Evolutionary conservation across 805 yeast genomes (phyloP).

Genomic region (Candida nonsorbophila): DNA sequence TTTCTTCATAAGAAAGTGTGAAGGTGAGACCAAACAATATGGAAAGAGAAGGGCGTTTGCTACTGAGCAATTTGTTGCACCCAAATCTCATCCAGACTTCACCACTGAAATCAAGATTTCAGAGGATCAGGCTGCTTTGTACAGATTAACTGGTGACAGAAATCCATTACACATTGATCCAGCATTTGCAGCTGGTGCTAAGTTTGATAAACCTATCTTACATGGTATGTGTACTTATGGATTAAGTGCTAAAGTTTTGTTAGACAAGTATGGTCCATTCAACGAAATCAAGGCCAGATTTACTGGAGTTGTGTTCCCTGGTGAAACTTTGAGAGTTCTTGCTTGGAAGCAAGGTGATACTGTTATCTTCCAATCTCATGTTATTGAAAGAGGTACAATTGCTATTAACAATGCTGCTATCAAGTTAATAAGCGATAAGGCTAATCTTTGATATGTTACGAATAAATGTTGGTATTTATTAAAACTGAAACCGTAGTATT

Average conservation of each 20-base stretch:
- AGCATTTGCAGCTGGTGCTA: conserved; percentile 78
- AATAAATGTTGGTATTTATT: conserved; percentile 1
- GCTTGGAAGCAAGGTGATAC: conserved; percentile 81
- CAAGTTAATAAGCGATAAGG: conserved; percentile 41
- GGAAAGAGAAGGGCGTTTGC: conserved; percentile 56
- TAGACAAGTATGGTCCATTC: conserved; percentile 76
- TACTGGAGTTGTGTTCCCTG: conserved; percentile 90
- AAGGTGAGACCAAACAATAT: conserved; percentile 46
- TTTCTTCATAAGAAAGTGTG: conserved; percentile 73
- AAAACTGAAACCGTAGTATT: no score
- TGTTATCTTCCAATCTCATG: conserved; percentile 76
- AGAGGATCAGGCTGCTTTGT: conserved; percentile 78
- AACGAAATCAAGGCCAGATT: conserved; percentile 86
- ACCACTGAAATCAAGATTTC: conserved; percentile 52
- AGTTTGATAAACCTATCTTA: conserved; percentile 79
- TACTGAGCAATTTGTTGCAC: conserved; percentile 56
- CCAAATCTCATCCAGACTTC: conserved; percentile 62
- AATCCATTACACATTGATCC: conserved; percentile 97
- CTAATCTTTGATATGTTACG: conserved; percentile 34
- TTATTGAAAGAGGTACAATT: conserved; percentile 67
- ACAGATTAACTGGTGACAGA: conserved; percentile 89
- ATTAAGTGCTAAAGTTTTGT: conserved; percentile 66
- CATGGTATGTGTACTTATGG: conserved; percentile 93
- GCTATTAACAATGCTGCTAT: conserved; percentile 89
- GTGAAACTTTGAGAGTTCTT: conserved; percentile 72